phyloP scores from a whole-genome alignment of 179 eudicot species.

The Silene noctiflora region DNA sequence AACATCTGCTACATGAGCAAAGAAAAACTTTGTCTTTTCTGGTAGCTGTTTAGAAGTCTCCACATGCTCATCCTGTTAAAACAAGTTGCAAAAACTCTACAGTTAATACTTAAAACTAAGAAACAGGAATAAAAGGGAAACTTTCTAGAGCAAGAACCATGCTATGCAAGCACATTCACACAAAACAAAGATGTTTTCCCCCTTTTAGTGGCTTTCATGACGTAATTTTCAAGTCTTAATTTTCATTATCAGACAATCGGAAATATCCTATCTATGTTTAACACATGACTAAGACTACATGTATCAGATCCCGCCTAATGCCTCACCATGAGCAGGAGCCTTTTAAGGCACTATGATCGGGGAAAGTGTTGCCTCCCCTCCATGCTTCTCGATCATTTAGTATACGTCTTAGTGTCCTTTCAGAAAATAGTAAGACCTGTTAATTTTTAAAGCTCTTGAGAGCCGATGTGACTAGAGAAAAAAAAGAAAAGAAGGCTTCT shows the following conservation, averaged over 20 bases:
- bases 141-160: not conserved
- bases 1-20: conserved; percentile 64
- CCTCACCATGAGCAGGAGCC: too few relatives aligned
- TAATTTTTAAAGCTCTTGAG: not conserved
- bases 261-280: too few relatives aligned
- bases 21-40: conserved; percentile 60
- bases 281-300: too few relatives aligned
- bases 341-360: too few relatives aligned
- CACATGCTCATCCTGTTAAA: conserved; percentile 59
- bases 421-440: too few relatives aligned
- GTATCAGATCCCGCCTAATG: too few relatives aligned
- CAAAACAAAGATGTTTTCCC: not conserved
- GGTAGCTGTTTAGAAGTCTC: conserved; percentile 43
- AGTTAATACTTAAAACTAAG: not conserved
- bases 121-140: not conserved
- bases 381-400: too few relatives aligned
- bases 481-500: not conserved
- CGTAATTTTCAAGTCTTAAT: too few relatives aligned
- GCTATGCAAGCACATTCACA: not conserved
- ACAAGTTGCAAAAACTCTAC: not conserved
- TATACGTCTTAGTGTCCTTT: too few relatives aligned
- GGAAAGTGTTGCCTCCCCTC: too few relatives aligned
- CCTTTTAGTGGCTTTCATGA: too few relatives aligned
- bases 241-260: too few relatives aligned
- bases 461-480: not conserved